Evolutionary conservation across 2,329 filamentous ascomycete species (phyloP), one percentile per base, ranked within the genome.

Genomic region (Diaporthe helianthi): DNA sequence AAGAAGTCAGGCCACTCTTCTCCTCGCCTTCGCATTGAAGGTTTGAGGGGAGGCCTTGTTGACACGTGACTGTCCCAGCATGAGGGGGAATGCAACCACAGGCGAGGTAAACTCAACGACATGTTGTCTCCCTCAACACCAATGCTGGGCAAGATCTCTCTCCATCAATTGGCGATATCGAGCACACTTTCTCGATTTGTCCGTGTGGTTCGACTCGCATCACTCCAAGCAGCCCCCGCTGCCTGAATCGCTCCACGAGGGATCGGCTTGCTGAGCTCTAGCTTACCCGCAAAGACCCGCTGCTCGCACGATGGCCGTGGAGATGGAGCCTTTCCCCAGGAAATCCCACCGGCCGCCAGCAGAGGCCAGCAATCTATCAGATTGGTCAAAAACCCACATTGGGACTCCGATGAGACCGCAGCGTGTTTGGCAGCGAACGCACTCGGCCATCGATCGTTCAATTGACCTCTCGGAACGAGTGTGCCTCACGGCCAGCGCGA

Each of bases 291-390:
- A 12, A 19, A 26, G 67, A 69, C 67, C 69, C 69, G 69, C 69
- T 44, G 19, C 29, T 26, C 61, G n/a, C 61, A 65, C 54, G 22
- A 60, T 58, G 65, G 51, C 55, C 69, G 63, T 64, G 33, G 54
- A 44, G 67, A 71, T 71, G 69, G 69, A 69, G 61, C 69, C 58
- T 54, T 71, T 69, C 69, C 69, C 69, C 69, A 71, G 69, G 65
- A 71, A 71, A 61, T 71, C 54, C 63, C 51, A 41, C 69, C 51
- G 41, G 46, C 65, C 51, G 49, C 69, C 51, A 47, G 46, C 65
- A 58, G 31, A 47, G 68, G 63, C 67, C 52, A 46, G 65, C 65
- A 22, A 51, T 47, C 36, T 29, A n/a, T 58, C 65, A 67, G 65
- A 67, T 67, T 36, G 29, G 52, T 31, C 24, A 36, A 19, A n/a